Evolutionary conservation across 768 basidiomycete genomes (phyloP).

Genomic region (Suillus subaureus): DNA sequence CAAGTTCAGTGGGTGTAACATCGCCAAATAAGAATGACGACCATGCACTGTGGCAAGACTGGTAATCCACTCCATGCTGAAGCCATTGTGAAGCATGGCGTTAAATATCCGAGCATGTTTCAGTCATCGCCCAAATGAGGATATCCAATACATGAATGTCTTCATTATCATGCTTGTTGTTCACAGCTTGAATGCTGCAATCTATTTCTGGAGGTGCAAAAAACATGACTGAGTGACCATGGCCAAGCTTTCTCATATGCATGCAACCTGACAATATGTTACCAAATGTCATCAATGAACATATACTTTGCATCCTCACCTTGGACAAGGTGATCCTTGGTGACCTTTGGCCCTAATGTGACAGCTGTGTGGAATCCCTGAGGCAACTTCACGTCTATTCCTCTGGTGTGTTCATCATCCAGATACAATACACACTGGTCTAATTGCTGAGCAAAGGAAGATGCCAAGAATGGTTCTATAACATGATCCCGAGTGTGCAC

Average conservation of each 20-base stretch:
- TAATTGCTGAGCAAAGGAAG: constrained; percentile 40
- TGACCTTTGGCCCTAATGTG: constrained; percentile 51
- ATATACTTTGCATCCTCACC: constrained; percentile 31
- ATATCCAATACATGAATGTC: constrained; percentile 34
- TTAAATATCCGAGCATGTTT: constrained; percentile 44
- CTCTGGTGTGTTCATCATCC: constrained; percentile 51
- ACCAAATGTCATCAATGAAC: not conserved
- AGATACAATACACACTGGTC: constrained; percentile 50
- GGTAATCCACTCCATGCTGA: constrained; percentile 42
- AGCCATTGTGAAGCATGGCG: constrained; percentile 43
- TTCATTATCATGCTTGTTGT: constrained; percentile 14
- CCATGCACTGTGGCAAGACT: constrained; percentile 27
- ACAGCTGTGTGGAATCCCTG: constrained; percentile 42
- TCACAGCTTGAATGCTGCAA: constrained; percentile 35
- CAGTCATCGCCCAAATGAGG: constrained; percentile 46
- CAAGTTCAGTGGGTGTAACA: constrained; percentile 8
- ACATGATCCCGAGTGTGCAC: constrained; percentile 39
- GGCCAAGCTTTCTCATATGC: constrained; percentile 54
- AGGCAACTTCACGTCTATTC: constrained; percentile 56
- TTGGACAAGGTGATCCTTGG: constrained; percentile 54
- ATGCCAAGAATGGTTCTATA: constrained; percentile 38
- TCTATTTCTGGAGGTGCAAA: constrained; percentile 50
- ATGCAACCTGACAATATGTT: constrained; percentile 45
- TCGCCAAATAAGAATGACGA: constrained; percentile 14
- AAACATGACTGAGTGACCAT: constrained; percentile 50